A percentile compares a stretch with the other conserved stretches of the same genome.
phyloP scores from a whole-genome alignment of 176 grass and related monocot genomes.

The Luzula sylvatica region DNA sequence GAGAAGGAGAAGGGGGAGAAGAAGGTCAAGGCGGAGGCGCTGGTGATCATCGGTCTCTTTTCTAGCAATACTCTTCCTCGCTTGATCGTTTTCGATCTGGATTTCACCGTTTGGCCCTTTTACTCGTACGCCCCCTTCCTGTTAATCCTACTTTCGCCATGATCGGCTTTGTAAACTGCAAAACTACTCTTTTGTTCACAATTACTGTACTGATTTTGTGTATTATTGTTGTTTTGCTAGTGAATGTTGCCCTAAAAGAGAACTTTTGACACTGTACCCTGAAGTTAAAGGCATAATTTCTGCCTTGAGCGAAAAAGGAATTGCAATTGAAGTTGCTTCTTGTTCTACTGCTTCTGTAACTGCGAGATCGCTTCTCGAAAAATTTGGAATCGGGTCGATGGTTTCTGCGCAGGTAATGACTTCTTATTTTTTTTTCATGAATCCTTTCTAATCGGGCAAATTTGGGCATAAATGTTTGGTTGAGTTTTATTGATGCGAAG shows the following conservation, averaged over 20 bases:
- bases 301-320: conserved; percentile 70
- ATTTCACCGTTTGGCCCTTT: conserved; percentile 94
- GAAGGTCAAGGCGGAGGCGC: conserved; percentile 41
- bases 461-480: no score
- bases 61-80: conserved; percentile 60
- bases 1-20: no score
- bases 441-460: no score
- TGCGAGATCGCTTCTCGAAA: conserved; percentile 55
- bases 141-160: background rate
- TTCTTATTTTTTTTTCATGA: no score
- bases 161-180: background rate
- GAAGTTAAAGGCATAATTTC: conserved; percentile 59
- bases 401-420: conserved; percentile 47
- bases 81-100: conserved; percentile 93
- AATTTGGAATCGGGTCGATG: conserved; percentile 49
- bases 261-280: conserved; percentile 45
- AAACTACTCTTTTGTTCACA: no score
- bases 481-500: no score
- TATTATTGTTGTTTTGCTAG: no score
- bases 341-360: conserved; percentile 52
- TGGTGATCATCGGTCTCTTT: conserved; percentile 54
- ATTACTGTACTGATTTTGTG: no score
- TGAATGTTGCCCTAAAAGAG: conserved; percentile 61
- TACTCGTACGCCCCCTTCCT: conserved; percentile 36
- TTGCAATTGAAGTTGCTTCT: conserved; percentile 63